Evolutionary conservation across 257 asterid genomes (phyloP).

Genomic region (Oldenlandia corymbosa): DNA sequence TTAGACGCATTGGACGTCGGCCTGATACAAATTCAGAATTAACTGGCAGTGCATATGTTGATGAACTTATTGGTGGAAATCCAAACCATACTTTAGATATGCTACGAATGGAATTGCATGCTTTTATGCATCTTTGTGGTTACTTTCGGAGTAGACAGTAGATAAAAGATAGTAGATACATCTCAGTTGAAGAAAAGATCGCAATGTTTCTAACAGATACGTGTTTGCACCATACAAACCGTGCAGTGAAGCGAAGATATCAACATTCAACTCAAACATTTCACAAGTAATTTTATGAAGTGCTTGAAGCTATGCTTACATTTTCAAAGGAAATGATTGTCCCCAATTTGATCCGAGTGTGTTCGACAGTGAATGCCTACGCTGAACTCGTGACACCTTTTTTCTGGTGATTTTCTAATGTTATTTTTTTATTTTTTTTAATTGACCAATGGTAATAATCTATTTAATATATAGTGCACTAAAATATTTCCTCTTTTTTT

Average conservation of each 20-base stretch:
- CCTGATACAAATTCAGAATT: neutral
- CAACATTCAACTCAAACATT: neutral
- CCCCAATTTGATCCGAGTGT: neutral
- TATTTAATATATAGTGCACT: neutral
- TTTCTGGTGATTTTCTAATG: neutral
- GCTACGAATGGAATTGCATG: too few relatives aligned
- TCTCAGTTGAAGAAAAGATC: conserved; percentile 1
- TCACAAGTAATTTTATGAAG: neutral
- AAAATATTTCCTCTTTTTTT: neutral
- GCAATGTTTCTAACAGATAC: neutral
- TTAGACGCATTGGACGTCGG: neutral
- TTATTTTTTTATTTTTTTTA: too few relatives aligned
- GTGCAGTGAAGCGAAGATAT: neutral
- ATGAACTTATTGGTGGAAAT: too few relatives aligned
- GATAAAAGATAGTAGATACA: neutral
- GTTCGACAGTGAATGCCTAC: neutral
- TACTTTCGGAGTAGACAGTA: neutral
- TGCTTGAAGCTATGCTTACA: neutral
- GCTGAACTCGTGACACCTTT: neutral
- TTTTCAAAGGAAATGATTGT: neutral
- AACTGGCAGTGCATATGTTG: neutral
- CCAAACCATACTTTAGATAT: too few relatives aligned
- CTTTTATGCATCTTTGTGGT: neutral
- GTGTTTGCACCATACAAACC: neutral
- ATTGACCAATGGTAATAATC: neutral